A percentile compares a stretch with the other conserved stretches of the same genome.
Conservation (phyloP, 202 grass and related monocot genomes). For the Setaria viridis region DNA sequence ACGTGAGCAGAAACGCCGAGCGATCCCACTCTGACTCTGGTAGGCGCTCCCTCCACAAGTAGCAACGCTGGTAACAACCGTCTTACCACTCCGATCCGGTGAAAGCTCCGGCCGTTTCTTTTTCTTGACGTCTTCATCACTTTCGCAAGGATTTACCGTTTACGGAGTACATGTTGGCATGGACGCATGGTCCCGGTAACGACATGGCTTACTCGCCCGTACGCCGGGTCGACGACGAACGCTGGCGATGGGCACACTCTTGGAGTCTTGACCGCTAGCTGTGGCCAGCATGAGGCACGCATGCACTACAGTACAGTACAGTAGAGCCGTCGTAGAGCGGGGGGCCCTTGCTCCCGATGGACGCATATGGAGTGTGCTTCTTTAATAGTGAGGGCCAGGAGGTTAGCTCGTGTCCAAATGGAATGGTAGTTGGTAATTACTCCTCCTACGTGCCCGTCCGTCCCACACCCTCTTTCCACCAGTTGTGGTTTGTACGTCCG, state of each 20-base stretch:
- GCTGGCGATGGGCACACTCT: no score
- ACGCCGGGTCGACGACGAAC: background rate
- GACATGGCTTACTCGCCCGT: background rate
- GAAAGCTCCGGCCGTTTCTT: background rate
- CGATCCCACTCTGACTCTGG: background rate
- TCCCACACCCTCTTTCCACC: background rate
- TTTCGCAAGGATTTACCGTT: background rate
- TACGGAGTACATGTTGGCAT: background rate
- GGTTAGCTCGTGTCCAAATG: background rate
- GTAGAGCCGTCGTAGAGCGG: background rate
- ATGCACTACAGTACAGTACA: no score
- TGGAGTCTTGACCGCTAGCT: no score
- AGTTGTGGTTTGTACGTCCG: background rate
- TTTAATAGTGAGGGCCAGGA: background rate
- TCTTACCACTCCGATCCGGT: background rate
- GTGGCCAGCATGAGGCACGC: background rate
- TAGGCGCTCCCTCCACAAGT: background rate
- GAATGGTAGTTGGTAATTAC: slow-evolving; percentile 4
- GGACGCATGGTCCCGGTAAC: background rate
- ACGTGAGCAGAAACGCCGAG: background rate
- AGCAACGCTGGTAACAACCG: background rate
- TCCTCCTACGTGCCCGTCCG: background rate
- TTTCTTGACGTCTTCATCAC: background rate
- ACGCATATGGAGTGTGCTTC: background rate
- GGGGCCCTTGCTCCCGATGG: background rate